Evolutionary conservation across 768 basidiomycete genomes (phyloP), one percentile per base, ranked within the genome.

Genomic region (Suillus spraguei): DNA sequence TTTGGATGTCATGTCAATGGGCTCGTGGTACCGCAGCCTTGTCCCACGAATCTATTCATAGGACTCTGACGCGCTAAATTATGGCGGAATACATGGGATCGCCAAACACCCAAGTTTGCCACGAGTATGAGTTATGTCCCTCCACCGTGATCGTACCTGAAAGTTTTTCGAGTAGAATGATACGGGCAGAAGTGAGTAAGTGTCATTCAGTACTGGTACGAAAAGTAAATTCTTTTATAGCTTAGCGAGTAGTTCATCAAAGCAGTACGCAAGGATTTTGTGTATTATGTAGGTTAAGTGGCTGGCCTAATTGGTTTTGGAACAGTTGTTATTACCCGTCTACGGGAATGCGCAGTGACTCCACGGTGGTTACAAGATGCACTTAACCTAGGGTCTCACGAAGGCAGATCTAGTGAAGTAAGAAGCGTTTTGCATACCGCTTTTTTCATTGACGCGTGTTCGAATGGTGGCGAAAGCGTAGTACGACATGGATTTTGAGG

Each of bases 331-430:
- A 53, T 71, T 10, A 67, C 63, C 32, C 68, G 70, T 5, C 22
- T 67, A 28, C 69, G 71, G 68, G 68, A 71, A 42, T 71, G 70
- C 49, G 62, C 71, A 20, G 52, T 62, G 32, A 55, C 71, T 13
- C 70, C 70, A 4, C 58, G 62, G 22, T 69, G 70, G 70, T 32
- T 69, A 14, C 63, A 63, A 55, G 63, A 64, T 47, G 47, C 56
- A 9, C 47, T 61, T 42, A 62, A 66, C 42, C 41, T 42, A 53
- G 64, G 68, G 24, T 50, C 16, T 32, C 17, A 20, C 28, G 28
- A 52, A 32, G 50, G 50, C 4, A 32, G 17, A 32, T 10, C 50
- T 32, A 11, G 10, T 52, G 17, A 28, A 32, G 28, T 17, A 4
- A 50, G 49, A 32, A 32, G 28, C 16, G 4, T 17, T 32, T 32